Percentiles rank a stretch among this genome's conserved stretches.
phyloP scores from a whole-genome alignment of 2,329 filamentous ascomycete species.

The Neopestalotiopsis sp. region DNA sequence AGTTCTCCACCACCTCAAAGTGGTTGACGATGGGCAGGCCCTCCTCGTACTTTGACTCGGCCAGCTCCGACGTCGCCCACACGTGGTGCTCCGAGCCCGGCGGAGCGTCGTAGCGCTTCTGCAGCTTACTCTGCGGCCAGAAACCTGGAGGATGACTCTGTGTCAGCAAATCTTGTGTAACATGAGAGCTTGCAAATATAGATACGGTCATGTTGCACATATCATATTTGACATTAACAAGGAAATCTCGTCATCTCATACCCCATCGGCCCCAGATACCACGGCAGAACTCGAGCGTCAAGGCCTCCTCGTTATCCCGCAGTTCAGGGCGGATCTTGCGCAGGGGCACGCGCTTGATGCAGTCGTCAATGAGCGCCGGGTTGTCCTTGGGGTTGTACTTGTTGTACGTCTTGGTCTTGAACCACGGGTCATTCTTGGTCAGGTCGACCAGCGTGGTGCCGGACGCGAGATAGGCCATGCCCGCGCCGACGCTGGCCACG shows the following conservation, averaged over 20 bases:
- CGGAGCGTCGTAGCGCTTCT: constrained; percentile 36
- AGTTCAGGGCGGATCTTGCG: constrained; percentile 68
- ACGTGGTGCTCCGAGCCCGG: constrained; percentile 35
- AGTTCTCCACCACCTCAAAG: constrained; percentile 38
- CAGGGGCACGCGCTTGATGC: constrained; percentile 66
- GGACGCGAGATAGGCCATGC: constrained; percentile 56
- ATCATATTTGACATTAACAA: too few relatives aligned
- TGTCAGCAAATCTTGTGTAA: background rate
- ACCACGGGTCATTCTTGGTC: constrained; percentile 63
- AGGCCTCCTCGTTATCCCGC: constrained; percentile 60
- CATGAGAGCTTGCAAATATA: background rate
- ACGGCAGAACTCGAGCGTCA: constrained; percentile 70
- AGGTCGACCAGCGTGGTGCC: constrained; percentile 63
- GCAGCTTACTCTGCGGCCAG: constrained; percentile 35
- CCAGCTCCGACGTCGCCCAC: constrained; percentile 35
- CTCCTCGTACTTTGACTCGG: constrained; percentile 30
- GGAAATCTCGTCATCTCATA: constrained; percentile 38
- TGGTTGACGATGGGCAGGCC: constrained; percentile 38
- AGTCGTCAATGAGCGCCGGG: constrained; percentile 67
- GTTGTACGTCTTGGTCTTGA: constrained; percentile 59
- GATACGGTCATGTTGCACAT: too few relatives aligned
- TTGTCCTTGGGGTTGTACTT: constrained; percentile 68
- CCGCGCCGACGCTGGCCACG: constrained; percentile 51
- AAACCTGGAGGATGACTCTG: constrained; percentile 49
- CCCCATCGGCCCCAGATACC: constrained; percentile 71